Percentiles rank a stretch among this genome's conserved stretches.
These are phyloP conservation scores for Cystobasidium ongulense DNA, from an alignment of 768 basidiomycete species.

Conservation along the genomic window DNA sequence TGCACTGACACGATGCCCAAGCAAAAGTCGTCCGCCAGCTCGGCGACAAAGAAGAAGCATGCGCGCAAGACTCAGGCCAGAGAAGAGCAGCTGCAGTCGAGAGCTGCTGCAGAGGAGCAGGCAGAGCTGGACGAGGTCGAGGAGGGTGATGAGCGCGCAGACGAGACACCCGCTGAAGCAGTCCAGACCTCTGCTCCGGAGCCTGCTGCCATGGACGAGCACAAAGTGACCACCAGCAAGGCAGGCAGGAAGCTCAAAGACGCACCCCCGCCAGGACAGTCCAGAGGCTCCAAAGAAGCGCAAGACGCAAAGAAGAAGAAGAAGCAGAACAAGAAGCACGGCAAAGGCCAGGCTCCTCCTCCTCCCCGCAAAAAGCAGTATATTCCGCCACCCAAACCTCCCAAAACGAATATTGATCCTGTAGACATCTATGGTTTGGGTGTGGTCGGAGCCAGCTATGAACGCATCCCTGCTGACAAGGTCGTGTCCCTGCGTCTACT, in stretches of 20 bases:
- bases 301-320: slow-evolving; percentile 7
- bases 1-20: not conserved
- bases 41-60: slow-evolving; percentile 29
- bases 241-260: slow-evolving; percentile 7
- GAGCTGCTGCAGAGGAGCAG: not conserved
- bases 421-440: slow-evolving; percentile 31
- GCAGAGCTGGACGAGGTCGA: not conserved
- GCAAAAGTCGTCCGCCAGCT: slow-evolving; percentile 1
- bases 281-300: not conserved
- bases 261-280: not conserved
- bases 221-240: not conserved
- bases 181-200: not conserved
- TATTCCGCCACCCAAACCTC: slow-evolving; percentile 28
- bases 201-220: not conserved
- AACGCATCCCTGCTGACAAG: slow-evolving; percentile 13
- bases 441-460: slow-evolving; percentile 6
- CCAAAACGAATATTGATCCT: slow-evolving; percentile 15
- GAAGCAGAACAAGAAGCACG: slow-evolving; percentile 27
- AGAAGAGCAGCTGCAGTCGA: not conserved
- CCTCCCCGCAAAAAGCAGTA: slow-evolving; percentile 28
- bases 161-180: not conserved
- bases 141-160: not conserved
- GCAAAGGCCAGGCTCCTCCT: slow-evolving; percentile 16
- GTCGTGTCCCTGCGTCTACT: slow-evolving; percentile 22
- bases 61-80: not conserved